Evolutionary conservation across 495 filamentous ascomycete genomes (phyloP).

Genomic region (Aspergillus incahuasiensis): DNA sequence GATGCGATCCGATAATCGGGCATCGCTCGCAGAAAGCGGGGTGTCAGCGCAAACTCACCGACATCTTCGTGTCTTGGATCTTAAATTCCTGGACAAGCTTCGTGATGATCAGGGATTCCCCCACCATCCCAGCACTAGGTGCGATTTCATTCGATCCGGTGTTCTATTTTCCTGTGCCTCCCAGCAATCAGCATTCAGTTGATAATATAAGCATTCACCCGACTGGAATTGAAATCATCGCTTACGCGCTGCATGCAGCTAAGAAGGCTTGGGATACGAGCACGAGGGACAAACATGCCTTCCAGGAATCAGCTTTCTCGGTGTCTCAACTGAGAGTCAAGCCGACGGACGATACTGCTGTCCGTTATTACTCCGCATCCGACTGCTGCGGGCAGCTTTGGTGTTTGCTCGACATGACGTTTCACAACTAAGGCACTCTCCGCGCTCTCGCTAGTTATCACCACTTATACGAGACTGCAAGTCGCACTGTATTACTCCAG

Average conservation of each 20-base stretch:
- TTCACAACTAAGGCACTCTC: conserved; percentile 1
- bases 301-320: not conserved
- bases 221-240: not conserved
- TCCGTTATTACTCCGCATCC: not conserved
- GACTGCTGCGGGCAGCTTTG: not conserved
- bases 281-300: not conserved
- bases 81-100: conserved; percentile 23
- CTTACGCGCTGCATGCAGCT: not conserved
- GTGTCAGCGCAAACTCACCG: conserved; percentile 1
- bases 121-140: conserved; percentile 7
- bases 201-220: conserved; percentile 5
- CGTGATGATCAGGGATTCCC: conserved; percentile 21
- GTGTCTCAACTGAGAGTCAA: not conserved
- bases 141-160: conserved; percentile 7
- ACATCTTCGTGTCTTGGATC: conserved; percentile 6
- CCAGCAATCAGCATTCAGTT: conserved; percentile 17
- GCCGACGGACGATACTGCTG: not conserved
- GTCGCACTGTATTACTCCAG: not conserved
- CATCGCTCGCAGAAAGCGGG: not conserved
- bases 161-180: conserved; percentile 10
- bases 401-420: not conserved
- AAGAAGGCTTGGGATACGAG: not conserved
- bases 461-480: not conserved
- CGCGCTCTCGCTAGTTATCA: not conserved
- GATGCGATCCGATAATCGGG: not conserved